Base-by-base conservation (phyloP, 139 green algal genomes). In the Mychonastes homosphaera region DNA sequence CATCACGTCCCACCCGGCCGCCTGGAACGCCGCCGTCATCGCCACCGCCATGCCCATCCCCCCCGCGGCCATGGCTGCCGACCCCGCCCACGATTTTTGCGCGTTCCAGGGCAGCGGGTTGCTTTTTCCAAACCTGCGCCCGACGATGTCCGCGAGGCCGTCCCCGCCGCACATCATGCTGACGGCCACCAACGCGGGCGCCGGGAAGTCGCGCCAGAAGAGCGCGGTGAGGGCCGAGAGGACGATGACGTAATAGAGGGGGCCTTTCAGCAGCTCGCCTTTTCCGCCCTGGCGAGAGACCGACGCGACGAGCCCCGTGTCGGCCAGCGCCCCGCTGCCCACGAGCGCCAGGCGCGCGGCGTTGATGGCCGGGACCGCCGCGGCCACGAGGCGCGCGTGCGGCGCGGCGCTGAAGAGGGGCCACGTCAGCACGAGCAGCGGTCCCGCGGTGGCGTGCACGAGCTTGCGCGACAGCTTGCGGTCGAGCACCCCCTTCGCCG, bases 131-230 rank as follows among this genome's bases (percentile, higher is more conserved):
- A 79, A 78, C 7, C 77, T 70, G 13, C 90, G 73, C 0, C 91
- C 91, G 5, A 94, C 79, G 27, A 98, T 91, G 68, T 98, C 91
- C 21, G 91, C 91, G 38, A 98, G 61, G 2, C 89, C 88, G 57
- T 95, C 88, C 0, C 88, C 88, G 8, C 81, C 89, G 52, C 89
- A 95, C 90, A 96, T 94, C 40, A 92, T 69, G 19, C 72, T 65
- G 36, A 79, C 54, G 6, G 73, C 65, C 12, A 79, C 27, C 6
- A 79, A 32, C 10, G 69, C 74, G n/a, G n/a, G n/a, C 23, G 64
- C 59, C 10, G 76, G 74, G 66, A 32, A 74, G 26, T 76, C 58
- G 9, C 90, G 72, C 90, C 90, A 97, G 65, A 79, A 92, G 21
- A 84, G 39, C 26, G 75, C 15, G 10, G 85, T 91, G 28, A 74